phyloP scores from a whole-genome alignment of 2,329 filamentous ascomycete genomes.

The Cladophialophora exuberans region DNA sequence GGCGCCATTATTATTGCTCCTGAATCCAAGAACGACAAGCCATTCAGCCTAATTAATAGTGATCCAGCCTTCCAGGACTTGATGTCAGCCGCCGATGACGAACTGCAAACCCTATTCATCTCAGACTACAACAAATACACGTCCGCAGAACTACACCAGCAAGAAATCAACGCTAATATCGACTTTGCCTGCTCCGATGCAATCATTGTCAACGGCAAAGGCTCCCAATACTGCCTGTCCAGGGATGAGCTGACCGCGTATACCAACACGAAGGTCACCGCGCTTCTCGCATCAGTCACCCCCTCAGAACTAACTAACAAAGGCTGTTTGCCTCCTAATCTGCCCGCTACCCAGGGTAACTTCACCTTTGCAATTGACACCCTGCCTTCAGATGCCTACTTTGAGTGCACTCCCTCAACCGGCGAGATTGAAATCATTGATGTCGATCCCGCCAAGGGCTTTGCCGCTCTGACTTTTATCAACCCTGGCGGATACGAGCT shows the following conservation, averaged over 20 bases:
- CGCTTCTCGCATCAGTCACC: conserved; percentile 33
- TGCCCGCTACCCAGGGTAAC: conserved; percentile 36
- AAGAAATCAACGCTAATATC: conserved; percentile 37
- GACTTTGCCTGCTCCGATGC: conserved; percentile 62
- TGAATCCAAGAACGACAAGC: conserved; percentile 43
- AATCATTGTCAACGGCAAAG: conserved; percentile 66
- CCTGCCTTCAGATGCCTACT: conserved; percentile 50
- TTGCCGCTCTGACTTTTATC: conserved; percentile 45
- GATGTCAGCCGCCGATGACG: conserved; percentile 55
- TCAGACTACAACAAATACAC: conserved; percentile 62
- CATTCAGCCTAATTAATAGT: conserved; percentile 56
- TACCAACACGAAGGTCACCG: conserved; percentile 38
- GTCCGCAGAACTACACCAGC: conserved; percentile 48
- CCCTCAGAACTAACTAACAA: conserved; percentile 35
- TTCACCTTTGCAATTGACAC: conserved; percentile 44
- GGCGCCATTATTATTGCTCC: conserved; percentile 65
- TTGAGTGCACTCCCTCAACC: conserved; percentile 35
- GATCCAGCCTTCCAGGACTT: conserved; percentile 47
- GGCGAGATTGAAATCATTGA: conserved; percentile 27
- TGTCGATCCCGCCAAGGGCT: conserved; percentile 41
- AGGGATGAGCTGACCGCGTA: conserved; percentile 49
- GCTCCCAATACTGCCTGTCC: conserved; percentile 57
- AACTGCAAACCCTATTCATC: conserved; percentile 55
- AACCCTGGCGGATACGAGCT: conserved; percentile 40
- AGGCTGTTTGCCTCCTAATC: conserved; percentile 42